Conservation (phyloP, 139 green algal species). For the Limnomonas spitsbergensis region DNA sequence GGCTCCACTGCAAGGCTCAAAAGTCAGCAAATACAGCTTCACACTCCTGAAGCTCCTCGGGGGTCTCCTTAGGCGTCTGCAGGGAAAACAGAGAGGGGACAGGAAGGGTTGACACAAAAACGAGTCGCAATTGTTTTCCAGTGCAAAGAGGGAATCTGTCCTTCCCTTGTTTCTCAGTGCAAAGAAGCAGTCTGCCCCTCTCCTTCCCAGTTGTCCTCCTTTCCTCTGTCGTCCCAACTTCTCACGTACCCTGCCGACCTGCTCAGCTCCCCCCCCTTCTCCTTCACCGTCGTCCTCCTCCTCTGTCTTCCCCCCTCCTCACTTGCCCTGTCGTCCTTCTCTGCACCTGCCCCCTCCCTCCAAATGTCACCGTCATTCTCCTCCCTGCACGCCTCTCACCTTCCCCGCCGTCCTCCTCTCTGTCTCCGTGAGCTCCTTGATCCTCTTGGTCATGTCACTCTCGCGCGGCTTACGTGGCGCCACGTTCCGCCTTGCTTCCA, state of each 20-base stretch:
- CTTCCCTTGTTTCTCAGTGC: too few species aligned
- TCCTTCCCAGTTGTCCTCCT: background rate
- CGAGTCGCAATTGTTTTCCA: too few species aligned
- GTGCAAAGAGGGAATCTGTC: too few species aligned
- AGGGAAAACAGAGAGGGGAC: background rate
- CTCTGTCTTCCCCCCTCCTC: too few species aligned
- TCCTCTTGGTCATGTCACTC: conserved; percentile 74
- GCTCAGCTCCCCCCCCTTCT: too few species aligned
- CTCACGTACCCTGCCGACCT: background rate
- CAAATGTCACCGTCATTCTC: too few species aligned
- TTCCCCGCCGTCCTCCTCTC: conserved; percentile 48
- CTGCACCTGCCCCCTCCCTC: too few species aligned
- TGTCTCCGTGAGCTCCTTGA: conserved; percentile 52
- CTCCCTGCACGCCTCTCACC: too few species aligned
- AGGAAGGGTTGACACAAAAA: background rate
- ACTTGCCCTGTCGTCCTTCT: too few species aligned
- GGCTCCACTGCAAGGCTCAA: too few species aligned
- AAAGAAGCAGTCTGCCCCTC: background rate
- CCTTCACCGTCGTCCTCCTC: too few species aligned
- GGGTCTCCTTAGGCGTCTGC: conserved; percentile 65
- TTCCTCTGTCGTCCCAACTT: background rate
- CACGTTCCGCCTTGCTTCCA: conserved; percentile 67
- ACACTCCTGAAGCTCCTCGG: conserved; percentile 77
- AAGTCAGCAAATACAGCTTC: conserved; percentile 84
- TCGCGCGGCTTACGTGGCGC: conserved; percentile 69